Percentiles rank a stretch among this genome's conserved stretches.
phyloP scores from a whole-genome alignment of 805 yeast species.

The Candida boidinii region DNA sequence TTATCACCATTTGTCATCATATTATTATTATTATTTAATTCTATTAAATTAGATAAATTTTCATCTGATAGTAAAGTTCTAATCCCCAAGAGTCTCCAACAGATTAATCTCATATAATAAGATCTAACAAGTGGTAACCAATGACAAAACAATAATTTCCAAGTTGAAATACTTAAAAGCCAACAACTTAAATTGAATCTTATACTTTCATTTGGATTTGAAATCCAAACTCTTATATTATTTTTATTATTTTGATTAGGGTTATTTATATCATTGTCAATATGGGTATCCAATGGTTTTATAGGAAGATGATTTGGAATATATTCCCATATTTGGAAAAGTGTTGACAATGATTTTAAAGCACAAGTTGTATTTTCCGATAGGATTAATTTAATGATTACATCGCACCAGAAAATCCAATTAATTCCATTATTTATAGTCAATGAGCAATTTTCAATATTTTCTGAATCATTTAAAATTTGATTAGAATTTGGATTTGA shows the following conservation, averaged over 20 bases:
- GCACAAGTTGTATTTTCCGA: slow-evolving; percentile 57
- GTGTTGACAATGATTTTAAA: slow-evolving; percentile 52
- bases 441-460: too few species aligned
- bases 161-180: slow-evolving; percentile 40
- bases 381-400: slow-evolving; percentile 47
- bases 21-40: slow-evolving; percentile 9
- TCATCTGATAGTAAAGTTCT: slow-evolving; percentile 6
- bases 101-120: slow-evolving; percentile 54
- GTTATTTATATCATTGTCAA: too few species aligned
- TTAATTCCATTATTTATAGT: slow-evolving; percentile 27
- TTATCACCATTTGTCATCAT: too few species aligned
- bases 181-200: slow-evolving; percentile 44
- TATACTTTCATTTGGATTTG: slow-evolving; percentile 28
- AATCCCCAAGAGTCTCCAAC: slow-evolving; percentile 51
- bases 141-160: slow-evolving; percentile 59
- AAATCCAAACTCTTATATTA: slow-evolving; percentile 29
- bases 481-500: too few species aligned
- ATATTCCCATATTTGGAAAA: slow-evolving; percentile 69
- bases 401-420: slow-evolving; percentile 74
- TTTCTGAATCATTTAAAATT: too few species aligned
- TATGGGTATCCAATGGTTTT: too few species aligned
- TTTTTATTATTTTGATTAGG: slow-evolving; percentile 4
- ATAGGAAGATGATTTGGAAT: slow-evolving; percentile 33
- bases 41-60: slow-evolving; percentile 9
- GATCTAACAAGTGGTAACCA: slow-evolving; percentile 75